phyloP scores from a whole-genome alignment of 1,284 basidiomycete species.

The Boletus albobrunnescens region DNA sequence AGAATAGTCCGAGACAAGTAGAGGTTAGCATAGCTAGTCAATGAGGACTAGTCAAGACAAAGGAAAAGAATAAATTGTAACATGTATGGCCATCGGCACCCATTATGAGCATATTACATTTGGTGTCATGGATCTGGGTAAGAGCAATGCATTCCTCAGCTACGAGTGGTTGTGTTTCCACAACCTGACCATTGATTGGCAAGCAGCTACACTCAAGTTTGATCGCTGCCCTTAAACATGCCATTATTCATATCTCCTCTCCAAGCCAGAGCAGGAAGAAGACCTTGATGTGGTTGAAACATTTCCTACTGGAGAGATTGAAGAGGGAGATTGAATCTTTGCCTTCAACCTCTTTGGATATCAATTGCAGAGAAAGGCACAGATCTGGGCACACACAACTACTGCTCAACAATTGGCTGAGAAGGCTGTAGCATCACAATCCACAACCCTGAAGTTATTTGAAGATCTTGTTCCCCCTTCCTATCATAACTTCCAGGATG shows the following conservation, averaged over 20 bases:
- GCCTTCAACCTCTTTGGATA: background rate
- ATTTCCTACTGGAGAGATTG: background rate
- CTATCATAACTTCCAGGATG: no score
- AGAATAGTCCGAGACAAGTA: no score
- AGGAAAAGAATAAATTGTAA: no score
- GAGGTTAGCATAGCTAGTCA: no score
- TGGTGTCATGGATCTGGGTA: background rate
- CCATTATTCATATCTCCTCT: background rate
- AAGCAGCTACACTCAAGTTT: background rate
- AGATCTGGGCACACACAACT: background rate
- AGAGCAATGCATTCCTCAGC: slow-evolving; percentile 1
- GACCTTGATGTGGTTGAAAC: background rate
- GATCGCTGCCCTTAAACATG: background rate
- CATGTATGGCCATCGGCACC: background rate
- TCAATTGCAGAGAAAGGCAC: background rate
- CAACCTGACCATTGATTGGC: slow-evolving; percentile 26
- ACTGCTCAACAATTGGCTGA: background rate
- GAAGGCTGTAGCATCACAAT: fast-evolving
- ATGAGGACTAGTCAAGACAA: no score
- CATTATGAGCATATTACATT: background rate
- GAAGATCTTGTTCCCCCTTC: background rate
- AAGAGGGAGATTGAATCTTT: background rate
- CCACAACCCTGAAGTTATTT: background rate
- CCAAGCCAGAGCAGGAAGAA: background rate
- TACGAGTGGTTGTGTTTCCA: slow-evolving; percentile 25